phyloP scores from a whole-genome alignment of 768 basidiomycete species.

The Tephrocybe sp. region DNA sequence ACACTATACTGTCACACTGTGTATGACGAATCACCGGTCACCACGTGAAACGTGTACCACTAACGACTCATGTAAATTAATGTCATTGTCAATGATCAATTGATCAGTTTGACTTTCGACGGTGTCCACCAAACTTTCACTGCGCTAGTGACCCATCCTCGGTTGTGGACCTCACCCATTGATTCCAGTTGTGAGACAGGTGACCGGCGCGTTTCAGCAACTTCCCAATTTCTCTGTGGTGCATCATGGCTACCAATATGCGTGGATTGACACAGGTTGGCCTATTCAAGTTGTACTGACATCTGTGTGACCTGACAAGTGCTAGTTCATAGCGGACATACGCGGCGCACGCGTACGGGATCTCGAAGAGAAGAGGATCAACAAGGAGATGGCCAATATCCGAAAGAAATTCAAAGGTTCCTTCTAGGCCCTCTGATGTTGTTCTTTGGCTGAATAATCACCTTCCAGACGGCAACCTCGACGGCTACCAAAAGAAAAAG shows the following conservation, averaged over 20 bases:
- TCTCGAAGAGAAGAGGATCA: conserved; percentile 97
- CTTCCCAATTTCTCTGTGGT: not conserved
- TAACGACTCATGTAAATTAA: too few relatives aligned
- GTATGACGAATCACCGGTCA: too few relatives aligned
- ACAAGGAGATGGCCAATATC: conserved; percentile 99
- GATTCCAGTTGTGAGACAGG: too few relatives aligned
- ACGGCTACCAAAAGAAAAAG: conserved; percentile 94
- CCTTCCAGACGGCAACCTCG: conserved; percentile 71
- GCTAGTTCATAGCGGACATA: conserved; percentile 97
- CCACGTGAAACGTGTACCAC: too few relatives aligned
- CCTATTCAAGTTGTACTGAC: not conserved
- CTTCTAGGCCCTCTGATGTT: not conserved
- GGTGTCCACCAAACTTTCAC: too few relatives aligned
- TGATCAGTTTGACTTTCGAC: too few relatives aligned
- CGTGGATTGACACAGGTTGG: conserved; percentile 86
- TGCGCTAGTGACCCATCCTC: too few relatives aligned
- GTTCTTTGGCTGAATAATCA: conserved; percentile 4
- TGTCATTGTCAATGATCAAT: too few relatives aligned
- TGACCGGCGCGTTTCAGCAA: too few relatives aligned
- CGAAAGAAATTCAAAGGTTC: conserved; percentile 97
- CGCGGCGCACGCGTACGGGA: conserved; percentile 95
- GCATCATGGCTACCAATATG: conserved; percentile 84
- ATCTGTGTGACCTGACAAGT: conserved; percentile 13
- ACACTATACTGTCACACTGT: too few relatives aligned
- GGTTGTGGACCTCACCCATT: too few relatives aligned